These are phyloP conservation scores for Tagetes erecta DNA, from an alignment of 129 eudicot species.

Conservation along the genomic window DNA sequence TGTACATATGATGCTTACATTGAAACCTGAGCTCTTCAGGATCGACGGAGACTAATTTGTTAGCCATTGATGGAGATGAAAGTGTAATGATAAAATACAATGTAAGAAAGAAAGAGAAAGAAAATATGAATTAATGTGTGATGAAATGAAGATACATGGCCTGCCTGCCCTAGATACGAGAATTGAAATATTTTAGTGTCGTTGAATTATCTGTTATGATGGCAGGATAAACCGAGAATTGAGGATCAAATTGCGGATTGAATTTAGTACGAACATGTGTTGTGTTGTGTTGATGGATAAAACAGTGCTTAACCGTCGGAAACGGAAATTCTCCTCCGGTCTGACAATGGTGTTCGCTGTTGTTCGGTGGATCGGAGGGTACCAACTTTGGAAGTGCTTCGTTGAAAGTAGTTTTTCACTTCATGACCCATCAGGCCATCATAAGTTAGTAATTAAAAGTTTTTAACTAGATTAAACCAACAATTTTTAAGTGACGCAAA, in stretches of 20 bases:
- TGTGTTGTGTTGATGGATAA: conserved; percentile 24
- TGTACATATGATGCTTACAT: conserved; percentile 40
- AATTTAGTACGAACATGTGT: conserved; percentile 35
- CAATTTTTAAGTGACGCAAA: too few relatives aligned
- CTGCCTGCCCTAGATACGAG: conserved; percentile 21
- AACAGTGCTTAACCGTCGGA: conserved; percentile 31
- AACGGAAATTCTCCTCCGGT: conserved; percentile 35
- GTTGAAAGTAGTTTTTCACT: too few relatives aligned
- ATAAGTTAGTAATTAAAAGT: too few relatives aligned
- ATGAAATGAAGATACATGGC: conserved; percentile 14
- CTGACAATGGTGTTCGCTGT: not conserved
- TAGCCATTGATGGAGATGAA: conserved; percentile 36
- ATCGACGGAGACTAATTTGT: conserved; percentile 61
- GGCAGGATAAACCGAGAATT: conserved; percentile 9
- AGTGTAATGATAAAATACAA: not conserved
- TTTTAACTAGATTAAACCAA: too few relatives aligned
- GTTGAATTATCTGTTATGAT: conserved; percentile 15
- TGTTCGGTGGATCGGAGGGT: conserved; percentile 20
- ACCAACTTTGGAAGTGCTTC: too few relatives aligned
- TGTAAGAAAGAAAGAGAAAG: not conserved
- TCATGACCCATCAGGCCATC: too few relatives aligned
- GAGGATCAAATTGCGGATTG: conserved; percentile 38
- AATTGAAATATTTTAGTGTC: conserved; percentile 21
- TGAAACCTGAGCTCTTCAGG: conserved; percentile 83
- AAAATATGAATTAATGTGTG: not conserved